phyloP scores from a whole-genome alignment of 305 asterid genomes.

The Lippia alba region DNA sequence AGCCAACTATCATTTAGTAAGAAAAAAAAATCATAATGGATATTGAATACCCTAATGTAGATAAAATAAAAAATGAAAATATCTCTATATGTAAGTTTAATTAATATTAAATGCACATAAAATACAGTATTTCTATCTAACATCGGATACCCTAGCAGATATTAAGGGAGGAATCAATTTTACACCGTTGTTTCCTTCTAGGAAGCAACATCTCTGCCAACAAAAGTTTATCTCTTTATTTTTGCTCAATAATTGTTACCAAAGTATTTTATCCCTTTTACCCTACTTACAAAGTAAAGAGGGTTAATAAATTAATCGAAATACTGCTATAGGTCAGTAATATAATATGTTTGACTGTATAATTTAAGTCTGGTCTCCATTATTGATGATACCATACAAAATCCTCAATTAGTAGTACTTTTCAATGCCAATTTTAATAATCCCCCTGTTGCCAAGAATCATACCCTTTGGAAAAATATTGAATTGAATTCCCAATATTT shows the following conservation, averaged over 20 bases:
- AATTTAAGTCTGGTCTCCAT: slow-evolving; percentile 31
- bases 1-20: no score
- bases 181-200: slow-evolving; percentile 44
- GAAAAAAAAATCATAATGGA: no score
- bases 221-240: slow-evolving; percentile 15
- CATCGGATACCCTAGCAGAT: slow-evolving; percentile 42
- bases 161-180: slow-evolving; percentile 31
- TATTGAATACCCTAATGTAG: no score
- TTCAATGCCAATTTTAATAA: background rate
- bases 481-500: background rate
- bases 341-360: slow-evolving; percentile 26
- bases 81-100: no score
- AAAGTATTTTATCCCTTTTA: slow-evolving; percentile 31
- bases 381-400: slow-evolving; percentile 28
- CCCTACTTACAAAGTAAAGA: slow-evolving; percentile 16
- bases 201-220: slow-evolving; percentile 44
- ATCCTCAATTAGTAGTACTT: slow-evolving; percentile 19
- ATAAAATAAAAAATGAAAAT: no score
- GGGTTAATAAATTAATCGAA: slow-evolving; percentile 32
- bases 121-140: no score
- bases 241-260: slow-evolving; percentile 34
- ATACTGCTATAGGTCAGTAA: slow-evolving; percentile 20
- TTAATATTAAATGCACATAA: no score
- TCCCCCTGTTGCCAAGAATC: slow-evolving; percentile 5
- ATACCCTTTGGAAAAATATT: slow-evolving; percentile 10